Percentiles rank a stretch among this genome's conserved stretches.
phyloP scores from a whole-genome alignment of 2,329 filamentous ascomycete genomes.

The Pleoardoris graminearum region DNA sequence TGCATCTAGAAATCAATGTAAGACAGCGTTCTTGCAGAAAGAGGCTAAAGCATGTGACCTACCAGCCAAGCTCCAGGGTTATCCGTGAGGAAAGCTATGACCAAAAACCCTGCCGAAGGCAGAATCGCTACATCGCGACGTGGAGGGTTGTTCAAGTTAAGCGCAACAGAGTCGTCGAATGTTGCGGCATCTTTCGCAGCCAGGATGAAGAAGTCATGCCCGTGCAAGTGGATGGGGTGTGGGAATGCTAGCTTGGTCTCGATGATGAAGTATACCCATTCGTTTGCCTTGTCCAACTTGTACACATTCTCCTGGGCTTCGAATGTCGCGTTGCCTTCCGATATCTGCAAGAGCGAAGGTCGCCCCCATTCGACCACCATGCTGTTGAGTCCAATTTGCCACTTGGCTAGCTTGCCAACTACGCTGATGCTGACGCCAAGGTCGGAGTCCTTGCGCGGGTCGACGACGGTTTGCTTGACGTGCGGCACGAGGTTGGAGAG shows the following conservation, averaged over 20 bases:
- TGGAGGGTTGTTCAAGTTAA: slow-evolving; percentile 35
- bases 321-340: slow-evolving; percentile 27
- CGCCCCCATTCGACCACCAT: slow-evolving; percentile 52
- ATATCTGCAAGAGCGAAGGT: slow-evolving; percentile 48
- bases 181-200: too few species aligned
- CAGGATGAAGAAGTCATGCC: slow-evolving; percentile 59
- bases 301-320: slow-evolving; percentile 23
- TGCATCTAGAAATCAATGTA: too few species aligned
- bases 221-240: slow-evolving; percentile 30
- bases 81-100: slow-evolving; percentile 30
- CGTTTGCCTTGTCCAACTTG: slow-evolving; percentile 16
- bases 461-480: slow-evolving; percentile 16
- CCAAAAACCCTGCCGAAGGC: slow-evolving; percentile 31
- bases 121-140: slow-evolving; percentile 32
- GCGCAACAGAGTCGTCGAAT: neutral
- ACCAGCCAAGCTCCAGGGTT: slow-evolving; percentile 41
- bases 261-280: slow-evolving; percentile 31
- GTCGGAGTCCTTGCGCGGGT: slow-evolving; percentile 14
- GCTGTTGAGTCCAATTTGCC: slow-evolving; percentile 46
- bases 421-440: slow-evolving; percentile 19
- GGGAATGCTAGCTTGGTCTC: slow-evolving; percentile 23
- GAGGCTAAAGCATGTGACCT: too few species aligned
- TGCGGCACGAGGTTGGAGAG: slow-evolving; percentile 26
- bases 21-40: too few species aligned
- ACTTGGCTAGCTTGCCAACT: slow-evolving; percentile 22